Evolutionary conservation across 2,329 filamentous ascomycete genomes (phyloP).

Genomic region (Alternaria rosae): DNA sequence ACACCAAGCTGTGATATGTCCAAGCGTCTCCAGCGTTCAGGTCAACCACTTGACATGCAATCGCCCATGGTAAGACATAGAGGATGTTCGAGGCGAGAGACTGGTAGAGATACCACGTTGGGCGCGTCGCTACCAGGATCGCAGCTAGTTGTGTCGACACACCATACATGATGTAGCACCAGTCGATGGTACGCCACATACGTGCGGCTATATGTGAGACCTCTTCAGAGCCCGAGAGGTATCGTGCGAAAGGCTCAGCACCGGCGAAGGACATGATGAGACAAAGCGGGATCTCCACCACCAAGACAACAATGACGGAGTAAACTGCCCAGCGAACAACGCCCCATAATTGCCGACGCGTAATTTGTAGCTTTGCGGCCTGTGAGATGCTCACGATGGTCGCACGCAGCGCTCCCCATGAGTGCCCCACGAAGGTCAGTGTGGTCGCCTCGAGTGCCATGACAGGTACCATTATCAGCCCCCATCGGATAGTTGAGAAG

Average conservation of each 20-base stretch:
- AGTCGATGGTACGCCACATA: slow-evolving; percentile 67
- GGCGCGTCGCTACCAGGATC: slow-evolving; percentile 68
- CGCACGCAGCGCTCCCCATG: slow-evolving; percentile 64
- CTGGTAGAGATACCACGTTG: slow-evolving; percentile 73
- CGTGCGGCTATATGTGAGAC: slow-evolving; percentile 68
- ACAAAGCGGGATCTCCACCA: slow-evolving; percentile 68
- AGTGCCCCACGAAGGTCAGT: slow-evolving; percentile 70
- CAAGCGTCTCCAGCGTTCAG: slow-evolving; percentile 64
- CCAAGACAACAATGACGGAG: slow-evolving; percentile 62
- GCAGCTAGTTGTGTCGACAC: slow-evolving; percentile 70
- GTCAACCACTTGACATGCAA: slow-evolving; percentile 59
- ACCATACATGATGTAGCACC: slow-evolving; percentile 75
- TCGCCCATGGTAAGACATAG: slow-evolving; percentile 75
- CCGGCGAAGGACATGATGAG: slow-evolving; percentile 69
- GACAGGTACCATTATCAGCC: slow-evolving; percentile 76
- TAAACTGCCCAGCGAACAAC: slow-evolving; percentile 63
- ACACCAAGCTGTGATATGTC: slow-evolving; percentile 71
- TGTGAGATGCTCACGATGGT: slow-evolving; percentile 34
- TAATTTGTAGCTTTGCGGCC: slow-evolving; percentile 26
- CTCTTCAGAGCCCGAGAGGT: slow-evolving; percentile 63
- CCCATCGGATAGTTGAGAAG: slow-evolving; percentile 78
- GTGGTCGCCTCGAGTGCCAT: slow-evolving; percentile 71
- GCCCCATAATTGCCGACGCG: slow-evolving; percentile 38
- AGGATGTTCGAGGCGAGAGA: slow-evolving; percentile 71
- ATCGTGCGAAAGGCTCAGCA: slow-evolving; percentile 67